Percentiles rank a stretch among this genome's conserved stretches.
Evolutionary conservation across 768 basidiomycete genomes (phyloP).

Genomic region (Hortiboletus flavorubellus): DNA sequence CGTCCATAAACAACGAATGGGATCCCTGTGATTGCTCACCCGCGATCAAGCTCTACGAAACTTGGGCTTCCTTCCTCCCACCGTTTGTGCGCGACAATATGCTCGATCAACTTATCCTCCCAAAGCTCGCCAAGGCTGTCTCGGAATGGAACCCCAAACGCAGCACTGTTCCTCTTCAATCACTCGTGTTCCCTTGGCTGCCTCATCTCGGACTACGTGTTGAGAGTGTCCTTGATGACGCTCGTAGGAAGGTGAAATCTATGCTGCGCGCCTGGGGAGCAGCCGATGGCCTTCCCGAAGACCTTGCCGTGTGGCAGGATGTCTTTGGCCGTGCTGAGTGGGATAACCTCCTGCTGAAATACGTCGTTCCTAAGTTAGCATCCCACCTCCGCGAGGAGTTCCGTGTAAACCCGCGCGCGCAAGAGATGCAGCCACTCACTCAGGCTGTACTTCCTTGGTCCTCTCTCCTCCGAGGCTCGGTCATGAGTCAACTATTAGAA

Average conservation of each 20-base stretch:
- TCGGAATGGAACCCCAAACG: conserved; percentile 76
- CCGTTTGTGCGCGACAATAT: conserved; percentile 92
- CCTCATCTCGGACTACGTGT: conserved; percentile 80
- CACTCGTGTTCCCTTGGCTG: conserved; percentile 94
- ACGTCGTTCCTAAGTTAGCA: conserved; percentile 89
- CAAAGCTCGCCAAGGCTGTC: conserved; percentile 84
- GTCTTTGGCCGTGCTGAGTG: conserved; percentile 82
- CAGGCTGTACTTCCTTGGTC: conserved; percentile 72
- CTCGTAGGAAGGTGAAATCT: conserved; percentile 79
- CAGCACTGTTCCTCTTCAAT: conserved; percentile 59
- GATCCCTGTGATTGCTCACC: conserved; percentile 65
- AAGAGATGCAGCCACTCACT: conserved; percentile 81
- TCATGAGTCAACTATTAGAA: conserved; percentile 83
- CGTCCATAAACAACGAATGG: conserved; percentile 95
- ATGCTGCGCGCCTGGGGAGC: conserved; percentile 73
- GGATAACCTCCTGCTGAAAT: conserved; percentile 88
- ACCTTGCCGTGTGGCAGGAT: conserved; percentile 78
- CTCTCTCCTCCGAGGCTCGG: conserved; percentile 63
- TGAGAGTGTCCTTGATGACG: conserved; percentile 84
- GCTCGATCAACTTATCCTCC: conserved; percentile 91
- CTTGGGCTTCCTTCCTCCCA: conserved; percentile 86
- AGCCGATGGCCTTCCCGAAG: conserved; percentile 70
- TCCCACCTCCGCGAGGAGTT: conserved; percentile 80
- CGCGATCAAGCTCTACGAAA: conserved; percentile 80
- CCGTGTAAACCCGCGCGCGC: conserved; percentile 85